Conservation (phyloP, 2,329 filamentous ascomycete genomes). For the Nigrospora osmanthi region DNA sequence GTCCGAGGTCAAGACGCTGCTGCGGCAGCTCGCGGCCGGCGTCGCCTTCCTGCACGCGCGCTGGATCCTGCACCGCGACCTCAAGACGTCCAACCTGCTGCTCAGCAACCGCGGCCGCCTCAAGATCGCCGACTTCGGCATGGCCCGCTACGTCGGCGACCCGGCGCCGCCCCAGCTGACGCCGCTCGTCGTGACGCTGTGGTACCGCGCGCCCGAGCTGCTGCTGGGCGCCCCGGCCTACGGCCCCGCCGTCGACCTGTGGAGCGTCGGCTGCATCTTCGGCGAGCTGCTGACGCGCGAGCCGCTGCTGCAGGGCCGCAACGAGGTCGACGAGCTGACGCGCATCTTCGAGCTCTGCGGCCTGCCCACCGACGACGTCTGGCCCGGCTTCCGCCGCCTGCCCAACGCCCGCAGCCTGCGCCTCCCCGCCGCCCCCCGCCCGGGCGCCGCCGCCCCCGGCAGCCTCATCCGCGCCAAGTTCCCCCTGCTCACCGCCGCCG, state of each 20-base stretch:
- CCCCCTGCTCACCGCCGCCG: slow-evolving; percentile 70
- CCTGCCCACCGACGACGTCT: slow-evolving; percentile 71
- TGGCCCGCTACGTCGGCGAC: slow-evolving; percentile 83
- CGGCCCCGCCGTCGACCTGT: slow-evolving; percentile 76
- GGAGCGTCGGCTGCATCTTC: slow-evolving; percentile 94
- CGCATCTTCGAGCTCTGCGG: slow-evolving; percentile 88
- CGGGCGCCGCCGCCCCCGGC: slow-evolving; percentile 24
- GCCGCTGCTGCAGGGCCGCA: slow-evolving; percentile 78
- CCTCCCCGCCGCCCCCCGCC: slow-evolving; percentile 44
- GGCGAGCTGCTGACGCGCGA: slow-evolving; percentile 80
- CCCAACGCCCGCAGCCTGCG: slow-evolving; percentile 79
- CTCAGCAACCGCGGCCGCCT: slow-evolving; percentile 92
- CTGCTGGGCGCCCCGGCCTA: slow-evolving; percentile 76
- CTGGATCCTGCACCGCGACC: slow-evolving; percentile 88
- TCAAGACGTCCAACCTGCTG: slow-evolving; percentile 89
- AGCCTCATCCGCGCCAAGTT: slow-evolving; percentile 69
- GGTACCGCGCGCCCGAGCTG: slow-evolving; percentile 91
- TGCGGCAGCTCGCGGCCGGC: slow-evolving; percentile 74
- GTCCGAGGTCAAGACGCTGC: slow-evolving; percentile 85
- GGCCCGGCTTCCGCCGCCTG: slow-evolving; percentile 80
- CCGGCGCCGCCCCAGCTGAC: slow-evolving; percentile 71
- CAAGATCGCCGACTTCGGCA: slow-evolving; percentile 96
- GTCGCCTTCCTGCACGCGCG: slow-evolving; percentile 79
- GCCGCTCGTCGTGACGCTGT: slow-evolving; percentile 89
- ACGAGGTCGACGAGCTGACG: slow-evolving; percentile 84